Evolutionary conservation across 257 asterid species (phyloP).

Genomic region (Solanum pimpinellifolium): DNA sequence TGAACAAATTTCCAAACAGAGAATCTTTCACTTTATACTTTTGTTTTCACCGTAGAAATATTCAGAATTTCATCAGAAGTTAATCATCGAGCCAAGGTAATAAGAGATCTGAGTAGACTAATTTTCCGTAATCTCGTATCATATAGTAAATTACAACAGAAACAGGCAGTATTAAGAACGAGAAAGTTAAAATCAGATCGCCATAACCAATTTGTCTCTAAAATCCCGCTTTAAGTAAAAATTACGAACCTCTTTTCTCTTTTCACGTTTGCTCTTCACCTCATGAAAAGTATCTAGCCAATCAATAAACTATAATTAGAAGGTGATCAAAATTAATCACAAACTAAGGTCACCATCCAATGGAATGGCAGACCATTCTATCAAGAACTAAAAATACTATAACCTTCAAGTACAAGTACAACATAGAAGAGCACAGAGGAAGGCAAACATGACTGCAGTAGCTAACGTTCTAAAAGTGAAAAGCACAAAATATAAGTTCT

Average conservation of each 20-base stretch:
- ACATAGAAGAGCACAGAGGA: neutral
- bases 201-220: neutral
- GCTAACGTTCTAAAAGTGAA: neutral
- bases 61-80: neutral
- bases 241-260: conserved; percentile 79
- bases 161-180: neutral
- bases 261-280: conserved; percentile 95
- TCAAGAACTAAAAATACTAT: neutral
- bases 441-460: neutral
- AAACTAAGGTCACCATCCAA: neutral
- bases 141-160: neutral
- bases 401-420: neutral
- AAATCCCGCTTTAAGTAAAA: neutral
- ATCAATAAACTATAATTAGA: conserved; percentile 16
- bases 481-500: neutral
- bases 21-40: neutral
- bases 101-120: neutral
- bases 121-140: neutral
- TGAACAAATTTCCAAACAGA: neutral
- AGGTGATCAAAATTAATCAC: conserved; percentile 1
- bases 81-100: neutral
- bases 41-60: neutral
- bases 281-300: conserved; percentile 62
- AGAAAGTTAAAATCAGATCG: neutral
- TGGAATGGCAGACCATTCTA: neutral